Evolutionary conservation across 2,329 filamentous ascomycete species (phyloP).

Genomic region (Alternaria metachromatica): DNA sequence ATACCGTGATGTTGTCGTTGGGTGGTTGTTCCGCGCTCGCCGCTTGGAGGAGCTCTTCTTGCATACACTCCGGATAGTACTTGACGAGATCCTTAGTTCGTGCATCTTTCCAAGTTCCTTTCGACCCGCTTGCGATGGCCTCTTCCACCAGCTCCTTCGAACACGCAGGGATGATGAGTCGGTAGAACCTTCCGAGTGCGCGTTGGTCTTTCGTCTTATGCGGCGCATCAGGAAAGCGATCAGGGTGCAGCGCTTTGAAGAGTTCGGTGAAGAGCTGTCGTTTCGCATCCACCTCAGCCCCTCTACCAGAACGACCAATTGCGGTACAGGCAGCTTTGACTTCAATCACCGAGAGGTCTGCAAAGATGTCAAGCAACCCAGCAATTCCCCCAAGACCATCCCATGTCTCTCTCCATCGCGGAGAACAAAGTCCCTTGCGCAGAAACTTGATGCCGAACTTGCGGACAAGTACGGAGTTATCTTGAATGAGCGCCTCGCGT

Average conservation of each 20-base stretch:
- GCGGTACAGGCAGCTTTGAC: slow-evolving; percentile 25
- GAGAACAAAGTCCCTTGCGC: slow-evolving; percentile 19
- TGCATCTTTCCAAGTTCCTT: slow-evolving; percentile 10
- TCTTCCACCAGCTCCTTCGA: slow-evolving; percentile 21
- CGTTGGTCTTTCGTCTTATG: slow-evolving; percentile 24
- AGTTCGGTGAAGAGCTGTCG: slow-evolving; percentile 25
- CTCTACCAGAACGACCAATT: slow-evolving; percentile 22
- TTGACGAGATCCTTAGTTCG: slow-evolving; percentile 13
- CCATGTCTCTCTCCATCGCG: slow-evolving; percentile 35
- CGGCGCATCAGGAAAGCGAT: slow-evolving; percentile 15
- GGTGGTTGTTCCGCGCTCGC: slow-evolving; percentile 3
- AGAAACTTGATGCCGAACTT: slow-evolving; percentile 27
- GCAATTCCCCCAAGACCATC: slow-evolving; percentile 32
- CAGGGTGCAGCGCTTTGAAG: slow-evolving; percentile 31
- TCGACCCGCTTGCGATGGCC: slow-evolving; percentile 3
- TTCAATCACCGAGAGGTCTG: slow-evolving; percentile 34
- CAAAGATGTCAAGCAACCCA: slow-evolving; percentile 34
- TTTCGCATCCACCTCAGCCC: slow-evolving; percentile 21
- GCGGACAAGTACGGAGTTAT: slow-evolving; percentile 30
- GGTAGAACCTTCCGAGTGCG: slow-evolving; percentile 26
- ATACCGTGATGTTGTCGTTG: background rate
- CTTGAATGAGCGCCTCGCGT: slow-evolving; percentile 27
- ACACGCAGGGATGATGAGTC: slow-evolving; percentile 30
- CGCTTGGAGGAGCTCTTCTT: slow-evolving; percentile 15
- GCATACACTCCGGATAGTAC: slow-evolving; percentile 25